Base-by-base conservation (phyloP, 352 stramenopile genomes). In the Pythium brassicae region DNA sequence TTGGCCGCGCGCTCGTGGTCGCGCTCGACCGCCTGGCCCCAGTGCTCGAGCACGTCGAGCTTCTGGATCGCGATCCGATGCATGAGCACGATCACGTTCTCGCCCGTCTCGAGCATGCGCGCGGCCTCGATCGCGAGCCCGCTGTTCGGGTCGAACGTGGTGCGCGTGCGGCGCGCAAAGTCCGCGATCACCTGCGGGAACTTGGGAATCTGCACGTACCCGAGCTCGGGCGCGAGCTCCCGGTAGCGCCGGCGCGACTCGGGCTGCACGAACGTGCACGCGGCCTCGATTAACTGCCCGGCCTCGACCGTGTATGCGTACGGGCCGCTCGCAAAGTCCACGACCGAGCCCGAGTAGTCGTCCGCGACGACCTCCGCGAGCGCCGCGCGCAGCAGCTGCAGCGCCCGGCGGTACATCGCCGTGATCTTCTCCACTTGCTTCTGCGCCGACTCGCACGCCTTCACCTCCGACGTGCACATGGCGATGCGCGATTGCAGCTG, bases 1-100 rank as follows among this genome's bases (percentile, higher is more conserved):
- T 72, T 59, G 17, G 68, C 59, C 17, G 82, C 82, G 40, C 71
- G 63, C 27, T 68, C 57, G 27, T 78, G 76, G 52, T 93, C 83
- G 32, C 74, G 60, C 59, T 74, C 74, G 14, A 93, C 77, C 1
- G 72, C 68, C 12, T 53, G 53, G 49, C 74, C 69, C 83, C 83
- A 93, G 59, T 72, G 63, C 37, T 87, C 71, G 15, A 93, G 61
- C 32, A 86, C 37, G 37, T 93, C 80, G 27, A 91, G 68, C 59
- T 91, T 88, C 56, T 88, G 70, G 47, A 88, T 76, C 55, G 77
- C 83, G n/a, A 90, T 64, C 50, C 82, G 83, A 37, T 93, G 83
- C 49, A 74, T 85, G 51, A 85, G 73, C 53, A 91, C 69, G 59
- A 91, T 75, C 11, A 82, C 74, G 62, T 76, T 87, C 65, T 93